Base-by-base conservation (phyloP, 495 filamentous ascomycete species). In the Rusavskia elegans region DNA sequence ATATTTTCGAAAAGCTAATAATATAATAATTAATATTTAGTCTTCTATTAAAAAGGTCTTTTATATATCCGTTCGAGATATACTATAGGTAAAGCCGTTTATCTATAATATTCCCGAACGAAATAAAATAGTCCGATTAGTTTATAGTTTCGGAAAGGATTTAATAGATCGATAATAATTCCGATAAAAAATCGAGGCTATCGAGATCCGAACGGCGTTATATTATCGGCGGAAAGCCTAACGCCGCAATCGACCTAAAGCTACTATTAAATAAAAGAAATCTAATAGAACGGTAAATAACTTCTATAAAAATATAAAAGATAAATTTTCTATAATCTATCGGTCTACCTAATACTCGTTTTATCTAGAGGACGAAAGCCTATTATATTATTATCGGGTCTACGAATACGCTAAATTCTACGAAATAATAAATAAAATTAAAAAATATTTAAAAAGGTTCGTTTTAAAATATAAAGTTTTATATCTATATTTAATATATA, bases 401-500 rank as follows among this genome's bases (percentile, higher is more conserved):
- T 44, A 6, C 6, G 50, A 44, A 23, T 53, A 53, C 19, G 23
- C 41, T 13, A 46, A 37, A 48, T 41, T 21, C 3, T 50, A 48
- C 29, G 29, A 32, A 40, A 53, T 53, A 41, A 53, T 53, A 41
- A 48, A 53, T 21, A 41, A 53, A 41, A 41, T 53, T 10, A 41
- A 32, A 16, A 53, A 53, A 40, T 41, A 53, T 6, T 48, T 53
- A 35, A 25, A 23, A 41, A 53, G 23, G 19, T 53, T 50, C 42
- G 20, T 20, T 6, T 21, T 41, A 14, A 17, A 48, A 16, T 41
- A 53, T 48, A 23, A 23, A 40, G 21, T 53, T 29, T 41, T 13
- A 41, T 62, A 57, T 50, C 36, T 32, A 3, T 52, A 60, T 59
- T 55, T 57, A 32, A 37, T 50, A n/a, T 62, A 55, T 48, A 60